Base-by-base conservation (phyloP, 345 rosid species). In the Hirschfeldia incana region DNA sequence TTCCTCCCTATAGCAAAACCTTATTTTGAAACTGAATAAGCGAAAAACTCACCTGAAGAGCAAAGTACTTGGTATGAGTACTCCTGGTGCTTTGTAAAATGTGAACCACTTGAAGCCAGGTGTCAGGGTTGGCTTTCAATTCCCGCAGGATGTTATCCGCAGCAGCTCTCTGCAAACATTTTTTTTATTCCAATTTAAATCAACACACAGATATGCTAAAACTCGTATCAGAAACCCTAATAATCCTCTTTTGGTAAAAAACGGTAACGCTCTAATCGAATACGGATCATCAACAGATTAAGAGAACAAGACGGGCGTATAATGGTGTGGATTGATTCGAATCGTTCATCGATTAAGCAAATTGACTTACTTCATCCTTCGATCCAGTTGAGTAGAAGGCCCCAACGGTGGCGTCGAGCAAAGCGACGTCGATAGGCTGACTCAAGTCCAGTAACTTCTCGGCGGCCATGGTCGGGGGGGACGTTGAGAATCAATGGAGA, bases 361-460 rank as follows among this genome's bases (percentile, higher is more conserved):
- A 79, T 21, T 6, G 78, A 77, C 81, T 77, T 42, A 94, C 99
- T 93, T 93, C 98, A 36, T 93, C 97, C 76, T 95, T 95, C 81
- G 99, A 95, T 90, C 97, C 98, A 70, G 99, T 95, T 81, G 94
- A 89, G 42, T 90, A 95, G 86, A 95, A 95, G 72, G 99, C 97
- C 33, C 88, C 93, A 69, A 95, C 97, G 59, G 98, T 93, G 2
- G 97, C 97, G 69, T 95, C 97, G 74, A 93, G 98, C 72, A 93
- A 69, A 76, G 81, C 78, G 61, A 93, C 98, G 82, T 95, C 97
- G 70, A 95, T 92, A 70, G 94, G 93, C 82, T 86, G 90, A 75
- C 93, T 93, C 85, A 95, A 93, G 88, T 95, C 97, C 68, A 97
- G 75, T 72, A 95, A 88, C 87, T 87, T 93, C 84, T 93, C 99